Evolutionary conservation across 164 flowering plant genomes (phyloP).

Genomic region (Cinnamomum chago): DNA sequence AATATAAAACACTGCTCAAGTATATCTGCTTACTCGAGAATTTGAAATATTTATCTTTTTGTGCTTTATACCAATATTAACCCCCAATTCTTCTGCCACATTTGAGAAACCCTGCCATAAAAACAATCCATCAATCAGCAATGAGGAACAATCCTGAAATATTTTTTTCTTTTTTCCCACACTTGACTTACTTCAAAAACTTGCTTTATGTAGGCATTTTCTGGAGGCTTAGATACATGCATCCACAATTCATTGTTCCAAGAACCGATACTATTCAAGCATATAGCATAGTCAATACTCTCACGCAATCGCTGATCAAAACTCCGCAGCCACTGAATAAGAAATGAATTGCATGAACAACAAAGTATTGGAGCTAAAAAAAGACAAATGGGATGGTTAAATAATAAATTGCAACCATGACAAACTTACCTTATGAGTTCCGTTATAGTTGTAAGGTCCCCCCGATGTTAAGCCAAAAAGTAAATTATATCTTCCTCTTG

Average conservation of each 20-base stretch:
- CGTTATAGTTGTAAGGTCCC: slow-evolving; percentile 97
- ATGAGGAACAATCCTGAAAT: slow-evolving; percentile 4
- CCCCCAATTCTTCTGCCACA: slow-evolving; percentile 72
- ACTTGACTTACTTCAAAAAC: slow-evolving; percentile 63
- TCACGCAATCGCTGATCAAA: slow-evolving; percentile 92
- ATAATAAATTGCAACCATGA: background rate
- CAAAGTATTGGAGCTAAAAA: slow-evolving; percentile 7
- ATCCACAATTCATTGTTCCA: slow-evolving; percentile 62
- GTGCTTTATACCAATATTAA: slow-evolving; percentile 82
- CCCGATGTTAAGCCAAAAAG: slow-evolving; percentile 95
- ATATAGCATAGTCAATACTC: slow-evolving; percentile 93
- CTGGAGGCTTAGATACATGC: slow-evolving; percentile 99
- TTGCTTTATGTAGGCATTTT: slow-evolving; percentile 86
- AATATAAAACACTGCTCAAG: background rate
- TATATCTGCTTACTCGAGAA: slow-evolving; percentile 71
- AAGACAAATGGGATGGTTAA: slow-evolving; percentile 3
- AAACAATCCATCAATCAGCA: slow-evolving; percentile 8
- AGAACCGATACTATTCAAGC: slow-evolving; percentile 93
- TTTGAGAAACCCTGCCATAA: slow-evolving; percentile 64
- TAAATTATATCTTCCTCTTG: slow-evolving; percentile 91
- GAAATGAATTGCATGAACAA: slow-evolving; percentile 2
- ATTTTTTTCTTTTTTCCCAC: background rate
- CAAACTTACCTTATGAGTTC: slow-evolving; percentile 75
- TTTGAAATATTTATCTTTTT: slow-evolving; percentile 96
- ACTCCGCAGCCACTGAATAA: slow-evolving; percentile 83